These are phyloP conservation scores for Umbelopsis sp. DNA, from an alignment of 192 early-diverging fungal species.

Conservation along the genomic window DNA sequence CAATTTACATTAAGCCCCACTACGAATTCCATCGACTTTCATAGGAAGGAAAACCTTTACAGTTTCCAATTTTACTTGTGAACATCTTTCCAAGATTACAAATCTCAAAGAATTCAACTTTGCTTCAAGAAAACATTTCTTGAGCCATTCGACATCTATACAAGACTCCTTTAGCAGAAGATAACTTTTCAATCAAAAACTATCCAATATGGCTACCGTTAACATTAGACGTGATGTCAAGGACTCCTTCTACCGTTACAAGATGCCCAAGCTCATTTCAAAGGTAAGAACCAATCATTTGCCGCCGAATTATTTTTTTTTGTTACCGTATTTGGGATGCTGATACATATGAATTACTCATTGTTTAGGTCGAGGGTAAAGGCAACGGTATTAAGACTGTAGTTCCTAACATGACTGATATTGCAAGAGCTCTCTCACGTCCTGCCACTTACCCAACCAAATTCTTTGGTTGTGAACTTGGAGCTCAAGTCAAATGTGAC, in stretches of 20 bases:
- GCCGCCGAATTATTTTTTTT: background rate
- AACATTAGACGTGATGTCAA: slow-evolving; percentile 91
- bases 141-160: slow-evolving; percentile 9
- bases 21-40: slow-evolving; percentile 14
- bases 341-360: background rate
- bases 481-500: slow-evolving; percentile 90
- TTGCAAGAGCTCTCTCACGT: slow-evolving; percentile 85
- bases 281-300: slow-evolving; percentile 49
- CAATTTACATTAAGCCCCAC: background rate
- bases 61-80: slow-evolving; percentile 18
- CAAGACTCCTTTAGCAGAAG: slow-evolving; percentile 17
- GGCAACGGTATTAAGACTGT: slow-evolving; percentile 99
- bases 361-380: slow-evolving; percentile 87
- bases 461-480: slow-evolving; percentile 96
- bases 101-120: slow-evolving; percentile 15
- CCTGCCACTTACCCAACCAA: slow-evolving; percentile 87
- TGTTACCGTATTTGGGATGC: background rate
- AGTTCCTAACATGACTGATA: slow-evolving; percentile 94
- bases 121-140: slow-evolving; percentile 23
- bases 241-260: slow-evolving; percentile 98
- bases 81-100: slow-evolving; percentile 21
- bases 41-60: slow-evolving; percentile 14
- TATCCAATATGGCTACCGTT: slow-evolving; percentile 66
- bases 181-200: slow-evolving; percentile 6
- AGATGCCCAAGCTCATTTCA: slow-evolving; percentile 90